Conservation (phyloP, 2,329 filamentous ascomycete species). For the Hymenoscyphus linearis region DNA sequence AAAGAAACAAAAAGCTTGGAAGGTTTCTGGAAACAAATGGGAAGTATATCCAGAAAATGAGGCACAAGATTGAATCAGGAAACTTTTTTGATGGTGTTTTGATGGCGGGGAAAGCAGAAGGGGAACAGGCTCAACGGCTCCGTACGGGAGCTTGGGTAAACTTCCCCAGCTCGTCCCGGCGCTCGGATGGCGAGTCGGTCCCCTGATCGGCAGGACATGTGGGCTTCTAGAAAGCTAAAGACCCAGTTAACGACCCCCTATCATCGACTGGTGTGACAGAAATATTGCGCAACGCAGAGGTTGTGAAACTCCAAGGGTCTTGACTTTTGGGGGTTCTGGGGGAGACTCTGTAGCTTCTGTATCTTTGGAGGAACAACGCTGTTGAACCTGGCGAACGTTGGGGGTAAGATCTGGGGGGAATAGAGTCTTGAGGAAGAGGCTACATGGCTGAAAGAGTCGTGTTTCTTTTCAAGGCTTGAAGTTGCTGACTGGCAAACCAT, state of each 20-base stretch:
- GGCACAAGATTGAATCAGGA: background rate
- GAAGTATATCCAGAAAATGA: background rate
- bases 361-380: background rate
- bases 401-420: background rate
- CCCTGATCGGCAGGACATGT: conserved; percentile 2
- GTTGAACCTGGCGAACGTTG: background rate
- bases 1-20: too few species aligned
- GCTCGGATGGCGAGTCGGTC: background rate
- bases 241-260: too few species aligned
- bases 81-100: background rate
- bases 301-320: background rate
- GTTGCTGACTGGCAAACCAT: background rate
- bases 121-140: background rate
- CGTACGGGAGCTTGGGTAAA: background rate
- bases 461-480: background rate
- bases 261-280: background rate
- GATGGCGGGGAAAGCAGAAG: background rate
- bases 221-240: background rate
- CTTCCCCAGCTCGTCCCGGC: background rate
- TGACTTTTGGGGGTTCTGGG: background rate
- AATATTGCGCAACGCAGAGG: background rate
- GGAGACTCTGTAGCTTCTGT: too few species aligned
- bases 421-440: background rate
- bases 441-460: background rate
- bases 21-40: background rate